These are phyloP conservation scores for Cucumis sativus DNA, from an alignment of 306 rosid genomes.

Conservation along the genomic window DNA sequence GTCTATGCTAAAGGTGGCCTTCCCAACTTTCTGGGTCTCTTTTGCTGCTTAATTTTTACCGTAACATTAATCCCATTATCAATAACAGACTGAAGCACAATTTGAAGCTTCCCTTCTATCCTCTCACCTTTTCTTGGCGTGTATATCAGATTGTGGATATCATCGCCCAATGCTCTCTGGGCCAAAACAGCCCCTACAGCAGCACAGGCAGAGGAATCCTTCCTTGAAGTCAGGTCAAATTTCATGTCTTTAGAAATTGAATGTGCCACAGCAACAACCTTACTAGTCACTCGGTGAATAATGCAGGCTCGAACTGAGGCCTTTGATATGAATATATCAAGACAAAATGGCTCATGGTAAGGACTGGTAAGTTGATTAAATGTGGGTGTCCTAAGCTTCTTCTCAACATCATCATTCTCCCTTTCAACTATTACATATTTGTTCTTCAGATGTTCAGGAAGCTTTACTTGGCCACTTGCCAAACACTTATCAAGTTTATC, in stretches of 20 bases:
- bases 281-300: conserved; percentile 67
- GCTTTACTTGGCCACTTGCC: conserved; percentile 18
- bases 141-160: conserved; percentile 63
- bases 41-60: conserved; percentile 61
- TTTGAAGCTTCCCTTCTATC: conserved; percentile 60
- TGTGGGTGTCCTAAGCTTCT: conserved; percentile 51
- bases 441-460: conserved; percentile 17
- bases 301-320: conserved; percentile 80
- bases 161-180: conserved; percentile 82
- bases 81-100: conserved; percentile 35
- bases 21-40: conserved; percentile 21
- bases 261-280: conserved; percentile 81
- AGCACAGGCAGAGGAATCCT: conserved; percentile 55
- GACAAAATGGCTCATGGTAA: conserved; percentile 80
- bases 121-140: conserved; percentile 80
- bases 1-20: conserved; percentile 2
- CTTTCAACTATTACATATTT: conserved; percentile 11
- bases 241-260: conserved; percentile 78
- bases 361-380: conserved; percentile 75
- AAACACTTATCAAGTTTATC: conserved; percentile 6
- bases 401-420: conserved; percentile 17
- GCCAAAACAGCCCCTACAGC: conserved; percentile 77
- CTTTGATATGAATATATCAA: conserved; percentile 78
- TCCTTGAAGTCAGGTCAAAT: conserved; percentile 62
- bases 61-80: conserved; percentile 43